Conservation (phyloP, 371 early-diverging fungal genomes). For the Mucor saturninus region DNA sequence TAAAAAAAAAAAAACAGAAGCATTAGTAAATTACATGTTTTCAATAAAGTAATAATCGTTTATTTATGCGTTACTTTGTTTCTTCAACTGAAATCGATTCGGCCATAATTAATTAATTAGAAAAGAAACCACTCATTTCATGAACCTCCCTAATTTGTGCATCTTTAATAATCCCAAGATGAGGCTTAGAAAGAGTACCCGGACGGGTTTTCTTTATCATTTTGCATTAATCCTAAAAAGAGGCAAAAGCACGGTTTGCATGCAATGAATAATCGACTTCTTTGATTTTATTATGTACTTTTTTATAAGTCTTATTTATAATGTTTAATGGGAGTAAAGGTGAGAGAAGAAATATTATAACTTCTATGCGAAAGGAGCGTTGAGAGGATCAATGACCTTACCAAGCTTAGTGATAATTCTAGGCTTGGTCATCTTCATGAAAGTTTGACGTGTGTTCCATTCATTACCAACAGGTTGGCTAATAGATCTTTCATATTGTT, state of each 20-base stretch:
- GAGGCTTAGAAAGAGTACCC: too few relatives aligned
- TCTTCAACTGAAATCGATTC: conserved; percentile 64
- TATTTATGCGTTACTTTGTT: conserved; percentile 55
- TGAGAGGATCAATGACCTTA: conserved; percentile 85
- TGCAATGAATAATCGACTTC: too few relatives aligned
- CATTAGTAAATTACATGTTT: too few relatives aligned
- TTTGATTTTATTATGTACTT: not conserved
- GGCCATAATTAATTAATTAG: conserved; percentile 26
- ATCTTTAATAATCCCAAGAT: not conserved
- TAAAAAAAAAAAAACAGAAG: not conserved
- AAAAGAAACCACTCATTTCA: not conserved
- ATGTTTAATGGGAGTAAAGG: not conserved
- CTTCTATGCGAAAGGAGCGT: conserved; percentile 60
- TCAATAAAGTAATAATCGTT: not conserved
- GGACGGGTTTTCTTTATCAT: too few relatives aligned
- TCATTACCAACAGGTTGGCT: conserved; percentile 91
- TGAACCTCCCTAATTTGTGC: too few relatives aligned
- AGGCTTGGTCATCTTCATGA: conserved; percentile 79
- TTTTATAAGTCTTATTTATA: not conserved
- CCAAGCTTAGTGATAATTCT: conserved; percentile 85
- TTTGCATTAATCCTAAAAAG: too few relatives aligned
- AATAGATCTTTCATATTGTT: conserved; percentile 89
- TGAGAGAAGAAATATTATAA: not conserved
- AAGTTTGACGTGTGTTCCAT: conserved; percentile 87
- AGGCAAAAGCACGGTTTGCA: too few relatives aligned